Evolutionary conservation across 2,329 filamentous ascomycete species (phyloP), one percentile per base, ranked within the genome.

Genomic region (Stemphylium beticola): DNA sequence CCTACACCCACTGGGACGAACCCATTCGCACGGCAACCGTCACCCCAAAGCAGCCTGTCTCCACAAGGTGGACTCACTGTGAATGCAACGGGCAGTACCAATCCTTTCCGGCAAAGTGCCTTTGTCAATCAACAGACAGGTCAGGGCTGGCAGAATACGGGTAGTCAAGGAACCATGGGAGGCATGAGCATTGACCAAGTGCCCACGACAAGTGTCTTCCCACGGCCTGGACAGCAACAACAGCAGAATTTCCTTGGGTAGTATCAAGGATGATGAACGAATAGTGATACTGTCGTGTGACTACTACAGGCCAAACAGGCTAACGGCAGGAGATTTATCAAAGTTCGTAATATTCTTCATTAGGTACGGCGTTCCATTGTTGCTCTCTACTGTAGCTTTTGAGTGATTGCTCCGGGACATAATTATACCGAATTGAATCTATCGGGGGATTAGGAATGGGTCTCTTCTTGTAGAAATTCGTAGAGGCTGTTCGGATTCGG

Each of bases 121-220:
- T 96, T 97, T 74, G 88, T 96, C 47, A 95, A 96, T 70, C 92
- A 96, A 68, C 83, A 87, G 59, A 96, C 92, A 0, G 93, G 93
- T 0, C 83, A 91, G 74, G 91, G 91, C 1, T 98, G 95, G 92
- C 93, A 97, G 74, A 84, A 88, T 60, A 85, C 85, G 57, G 74
- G 74, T 4, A 87, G 88, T 62, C 86, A 91, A 68, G 85, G 89
- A 8, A 93, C 95, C 4, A 90, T 96, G 60, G 92, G 92, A 4
- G 85, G 85, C 2, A 74, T 81, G 62, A 89, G 87, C 7, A 72
- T 95, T 49, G 91, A 97, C 70, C 86, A 90, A 61, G 69, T 98
- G 38, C 84, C 88, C 31, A 96, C 93, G 0, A 82, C 92, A 24
- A 88, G 88, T 0, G 85, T 98, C 0, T 99, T 99, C 71, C 95